These are phyloP conservation scores for Chaetomium fimeti DNA, from an alignment of 495 filamentous ascomycete genomes.

Conservation along the genomic window DNA sequence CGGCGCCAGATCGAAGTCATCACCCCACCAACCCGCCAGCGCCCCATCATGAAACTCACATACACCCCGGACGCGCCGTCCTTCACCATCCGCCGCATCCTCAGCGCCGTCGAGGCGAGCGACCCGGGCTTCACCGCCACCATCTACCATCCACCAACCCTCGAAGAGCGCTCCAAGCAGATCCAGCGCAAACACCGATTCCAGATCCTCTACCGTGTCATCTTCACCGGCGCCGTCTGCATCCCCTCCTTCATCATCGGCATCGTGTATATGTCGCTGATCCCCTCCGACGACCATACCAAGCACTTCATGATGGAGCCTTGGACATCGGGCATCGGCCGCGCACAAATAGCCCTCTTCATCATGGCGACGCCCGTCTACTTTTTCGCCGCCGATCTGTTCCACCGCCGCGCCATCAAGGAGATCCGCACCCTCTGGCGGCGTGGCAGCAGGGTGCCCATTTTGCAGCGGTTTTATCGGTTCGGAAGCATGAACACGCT, in stretches of 20 bases:
- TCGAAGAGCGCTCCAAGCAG: constrained; percentile 77
- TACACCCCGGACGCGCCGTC: constrained; percentile 67
- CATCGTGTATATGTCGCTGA: constrained; percentile 85
- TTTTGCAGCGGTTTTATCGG: constrained; percentile 76
- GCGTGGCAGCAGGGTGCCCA: constrained; percentile 69
- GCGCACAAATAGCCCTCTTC: constrained; percentile 79
- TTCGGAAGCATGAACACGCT: constrained; percentile 98
- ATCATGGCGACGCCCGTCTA: constrained; percentile 86
- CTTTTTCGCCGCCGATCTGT: constrained; percentile 83
- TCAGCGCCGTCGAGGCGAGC: constrained; percentile 61
- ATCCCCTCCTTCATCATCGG: constrained; percentile 90
- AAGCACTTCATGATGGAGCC: constrained; percentile 65
- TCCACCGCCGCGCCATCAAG: constrained; percentile 74
- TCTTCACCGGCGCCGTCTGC: constrained; percentile 68
- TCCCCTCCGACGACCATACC: constrained; percentile 55
- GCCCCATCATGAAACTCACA: constrained; percentile 65
- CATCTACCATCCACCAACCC: constrained; percentile 75
- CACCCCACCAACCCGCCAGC: constrained; percentile 43
- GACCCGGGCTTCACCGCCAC: constrained; percentile 63
- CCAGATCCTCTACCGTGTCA: constrained; percentile 61
- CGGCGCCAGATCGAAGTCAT: constrained; percentile 49
- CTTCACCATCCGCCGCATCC: constrained; percentile 75
- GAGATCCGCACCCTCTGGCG: constrained; percentile 81
- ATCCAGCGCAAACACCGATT: constrained; percentile 65
- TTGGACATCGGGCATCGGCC: constrained; percentile 71